Base-by-base conservation (phyloP, 495 filamentous ascomycete genomes). In the Penicillium paradoxum region DNA sequence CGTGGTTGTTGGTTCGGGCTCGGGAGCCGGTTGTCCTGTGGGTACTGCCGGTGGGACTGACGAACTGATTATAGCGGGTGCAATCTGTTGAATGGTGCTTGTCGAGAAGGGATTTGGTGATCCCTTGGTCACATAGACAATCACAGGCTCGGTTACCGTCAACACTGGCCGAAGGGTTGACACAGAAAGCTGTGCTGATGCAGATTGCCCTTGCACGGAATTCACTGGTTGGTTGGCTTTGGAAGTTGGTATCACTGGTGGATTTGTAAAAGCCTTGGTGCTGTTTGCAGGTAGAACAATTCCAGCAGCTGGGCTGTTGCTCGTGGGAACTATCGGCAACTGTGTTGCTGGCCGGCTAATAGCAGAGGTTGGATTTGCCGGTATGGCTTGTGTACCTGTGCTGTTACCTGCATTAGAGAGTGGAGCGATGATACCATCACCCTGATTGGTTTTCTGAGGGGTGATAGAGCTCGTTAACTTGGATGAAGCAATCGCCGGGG, bases 111-210 rank as follows among this genome's bases (percentile, higher is more conserved):
- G 45, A 11, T 19, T 17, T 36, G 40, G 49, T 6, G 54, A 38
- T 43, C 39, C 54, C 17, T 50, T 45, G 6, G 57, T 54, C 18
- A 56, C 41, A 34, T 56, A 56, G 8, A 56, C 54, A 49, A 53
- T 41, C 9, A 53, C 48, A 30, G 29, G 53, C 34, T 53, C 30
- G 29, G 57, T 50, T 44, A 56, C 44, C 7, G 45, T 51, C 39
- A 34, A 21, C 6, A 48, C n/a, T 32, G 51, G 45, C 38, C 38
- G 29, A 8, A 57, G 33, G 6, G 21, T 15, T 24, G 40, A 51
- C 6, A 39, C 25, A 11, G 15, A 18, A 39, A 17, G 34, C 32
- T 27, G 2, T 10, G 9, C 14, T 27, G 48, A 30, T 25, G 39
- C 17, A 13, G 47, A 36, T 7, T 46, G 34, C 10, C 24, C 24